Base-by-base conservation (phyloP, 1,284 basidiomycete species). In the Rhodotorula sp. region DNA sequence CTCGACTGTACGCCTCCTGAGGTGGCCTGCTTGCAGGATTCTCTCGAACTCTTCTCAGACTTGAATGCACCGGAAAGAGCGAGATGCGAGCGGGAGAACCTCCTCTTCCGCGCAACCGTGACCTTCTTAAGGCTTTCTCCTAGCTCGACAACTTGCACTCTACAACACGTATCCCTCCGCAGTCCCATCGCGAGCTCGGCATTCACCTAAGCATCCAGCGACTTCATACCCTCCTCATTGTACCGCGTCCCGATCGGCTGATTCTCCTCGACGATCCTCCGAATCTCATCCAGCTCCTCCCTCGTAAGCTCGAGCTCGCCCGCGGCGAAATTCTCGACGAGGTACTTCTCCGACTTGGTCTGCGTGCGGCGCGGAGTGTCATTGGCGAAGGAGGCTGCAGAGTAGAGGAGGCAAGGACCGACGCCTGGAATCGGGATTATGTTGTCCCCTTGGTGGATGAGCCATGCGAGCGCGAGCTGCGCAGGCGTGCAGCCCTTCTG, bases 381-480 rank as follows among this genome's bases (percentile, higher is more conserved):
- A n/a, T n/a, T n/a, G n/a, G n/a, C n/a, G 3, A n/a, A 10, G 25
- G 12, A 25, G 3, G 48, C 22, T 10, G 8, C 22, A 50, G 6
- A n/a, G 22, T 27, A 25, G 10, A 13, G 32, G 54, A 60, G 62
- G 44, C n/a, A n/a, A 15, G 17, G 13, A 61, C 70, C 66, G 17
- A 75, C 76, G 25, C 77, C 77, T 0, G 77, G 77, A n/a, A 78
- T 77, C 9, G 76, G 84, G 62, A 85, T 81, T 69, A 88, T 82
- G 70, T 86, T 69, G 17, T 82, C 80, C 7, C 85, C 86, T 79
- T 86, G 86, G 19, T 84, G 85, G 54, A 87, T 81, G 25, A 89
- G 74, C 88, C 88, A 90, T 0, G 88, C 87, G 10, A 90, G 82
- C 0, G 84, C 80, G 17, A 88, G 82, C 77, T 89, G 88, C 1